phyloP scores from a whole-genome alignment of 352 stramenopile genomes.

The Blastocystis sp. region DNA sequence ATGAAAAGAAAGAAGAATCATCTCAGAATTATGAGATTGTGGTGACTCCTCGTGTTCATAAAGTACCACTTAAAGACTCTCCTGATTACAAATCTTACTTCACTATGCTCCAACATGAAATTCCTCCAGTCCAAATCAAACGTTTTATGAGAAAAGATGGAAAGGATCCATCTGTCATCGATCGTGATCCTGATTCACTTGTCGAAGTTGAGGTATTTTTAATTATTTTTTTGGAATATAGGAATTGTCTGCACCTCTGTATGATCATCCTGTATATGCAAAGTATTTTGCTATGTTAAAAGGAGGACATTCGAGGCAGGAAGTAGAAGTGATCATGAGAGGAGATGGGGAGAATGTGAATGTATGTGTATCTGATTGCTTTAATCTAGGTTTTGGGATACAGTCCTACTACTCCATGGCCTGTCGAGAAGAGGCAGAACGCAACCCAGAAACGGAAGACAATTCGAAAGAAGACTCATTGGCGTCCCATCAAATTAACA shows the following conservation, averaged over 20 bases:
- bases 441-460: not conserved
- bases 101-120: not conserved
- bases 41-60: not conserved
- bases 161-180: slow-evolving; percentile 24
- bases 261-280: slow-evolving; percentile 38
- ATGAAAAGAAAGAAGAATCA: not conserved
- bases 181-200: slow-evolving; percentile 33
- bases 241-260: not conserved
- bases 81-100: slow-evolving; percentile 55
- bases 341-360: slow-evolving; percentile 16
- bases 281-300: slow-evolving; percentile 59
- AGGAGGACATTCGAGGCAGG: not conserved
- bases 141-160: slow-evolving; percentile 6
- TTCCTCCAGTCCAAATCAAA: slow-evolving; percentile 28
- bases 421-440: not conserved
- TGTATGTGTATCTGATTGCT: not conserved
- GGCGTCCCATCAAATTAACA: not conserved
- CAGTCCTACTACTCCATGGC: not conserved
- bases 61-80: not conserved
- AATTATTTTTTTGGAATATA: not conserved
- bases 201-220: slow-evolving; percentile 14
- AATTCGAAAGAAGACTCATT: slow-evolving; percentile 44
- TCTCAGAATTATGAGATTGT: not conserved
- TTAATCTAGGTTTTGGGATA: slow-evolving; percentile 7
- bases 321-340: slow-evolving; percentile 34